Conservation (phyloP, 2,329 filamentous ascomycete species). For the Neopestalotiopsis sp. region DNA sequence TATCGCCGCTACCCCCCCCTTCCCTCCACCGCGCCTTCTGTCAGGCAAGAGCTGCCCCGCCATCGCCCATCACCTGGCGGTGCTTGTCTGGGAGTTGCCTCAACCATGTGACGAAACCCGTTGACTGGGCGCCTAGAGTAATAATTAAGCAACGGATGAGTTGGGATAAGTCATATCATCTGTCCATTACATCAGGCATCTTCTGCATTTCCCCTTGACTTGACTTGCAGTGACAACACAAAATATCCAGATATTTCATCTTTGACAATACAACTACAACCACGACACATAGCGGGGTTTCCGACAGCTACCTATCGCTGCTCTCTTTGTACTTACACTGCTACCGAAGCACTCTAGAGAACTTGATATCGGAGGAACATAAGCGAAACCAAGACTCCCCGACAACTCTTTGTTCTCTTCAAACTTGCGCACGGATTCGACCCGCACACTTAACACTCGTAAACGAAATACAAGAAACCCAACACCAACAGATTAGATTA, state of each 20-base stretch:
- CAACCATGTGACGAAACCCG: conserved; percentile 16
- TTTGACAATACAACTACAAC: not conserved
- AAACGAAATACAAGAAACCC: not conserved
- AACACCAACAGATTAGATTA: not conserved
- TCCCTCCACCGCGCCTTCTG: not conserved
- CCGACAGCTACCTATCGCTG: not conserved
- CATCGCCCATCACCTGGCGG: conserved; percentile 12
- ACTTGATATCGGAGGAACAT: not conserved
- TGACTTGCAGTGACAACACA: not conserved
- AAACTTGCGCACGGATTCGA: not conserved
- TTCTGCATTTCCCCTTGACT: not conserved
- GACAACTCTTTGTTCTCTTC: conserved; percentile 7
- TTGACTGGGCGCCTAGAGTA: conserved; percentile 13
- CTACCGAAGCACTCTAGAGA: not conserved
- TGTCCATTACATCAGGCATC: conserved; percentile 10
- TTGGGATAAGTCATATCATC: not conserved
- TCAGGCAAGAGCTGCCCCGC: conserved; percentile 12
- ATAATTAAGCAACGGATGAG: not conserved
- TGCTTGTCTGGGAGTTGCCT: conserved; percentile 14
- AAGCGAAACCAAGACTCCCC: not conserved
- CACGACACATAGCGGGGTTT: not conserved
- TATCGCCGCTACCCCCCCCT: not conserved
- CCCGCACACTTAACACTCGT: not conserved
- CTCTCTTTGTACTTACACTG: conserved; percentile 5
- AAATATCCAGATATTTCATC: not conserved